These are phyloP conservation scores for Elsinoe arachidis DNA, from an alignment of 2,329 filamentous ascomycete species.

Conservation along the genomic window DNA sequence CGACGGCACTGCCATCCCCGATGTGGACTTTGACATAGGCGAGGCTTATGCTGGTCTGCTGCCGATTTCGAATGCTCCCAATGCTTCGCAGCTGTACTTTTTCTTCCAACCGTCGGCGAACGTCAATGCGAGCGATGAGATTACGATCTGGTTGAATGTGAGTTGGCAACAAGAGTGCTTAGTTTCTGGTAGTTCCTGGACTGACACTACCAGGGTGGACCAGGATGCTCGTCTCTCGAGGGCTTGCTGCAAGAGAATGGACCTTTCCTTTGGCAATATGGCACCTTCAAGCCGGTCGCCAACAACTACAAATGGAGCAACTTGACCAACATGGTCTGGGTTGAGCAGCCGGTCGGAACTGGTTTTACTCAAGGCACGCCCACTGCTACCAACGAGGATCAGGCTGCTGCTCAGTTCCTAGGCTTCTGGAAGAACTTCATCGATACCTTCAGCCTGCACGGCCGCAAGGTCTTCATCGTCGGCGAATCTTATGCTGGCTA, in stretches of 20 bases:
- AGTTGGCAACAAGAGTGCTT: constrained; percentile 13
- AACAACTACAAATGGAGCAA: constrained; percentile 38
- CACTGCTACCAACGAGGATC: constrained; percentile 40
- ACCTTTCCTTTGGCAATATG: constrained; percentile 36
- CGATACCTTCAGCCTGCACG: constrained; percentile 46
- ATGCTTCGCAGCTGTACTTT: constrained; percentile 42
- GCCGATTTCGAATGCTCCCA: constrained; percentile 42
- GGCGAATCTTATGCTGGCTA: constrained; percentile 58
- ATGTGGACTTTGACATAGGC: constrained; percentile 42
- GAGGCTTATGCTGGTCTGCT: constrained; percentile 44
- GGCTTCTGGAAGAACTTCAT: constrained; percentile 49
- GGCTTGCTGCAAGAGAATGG: constrained; percentile 43
- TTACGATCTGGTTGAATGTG: constrained; percentile 38
- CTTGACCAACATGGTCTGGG: constrained; percentile 37
- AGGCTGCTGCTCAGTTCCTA: constrained; percentile 39
- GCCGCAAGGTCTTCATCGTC: constrained; percentile 57
- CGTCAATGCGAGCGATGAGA: constrained; percentile 38
- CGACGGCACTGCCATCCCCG: constrained; percentile 18
- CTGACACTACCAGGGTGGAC: constrained; percentile 30
- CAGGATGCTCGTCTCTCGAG: constrained; percentile 39
- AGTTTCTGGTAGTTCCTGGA: not conserved
- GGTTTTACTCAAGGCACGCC: constrained; percentile 35
- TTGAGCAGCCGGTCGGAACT: constrained; percentile 37
- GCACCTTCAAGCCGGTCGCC: constrained; percentile 33
- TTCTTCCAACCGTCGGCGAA: constrained; percentile 46